Percentiles rank a stretch among this genome's conserved stretches.
Evolutionary conservation across 202 grass and related monocot species (phyloP).

Genomic region (Alloteropsis angusta): DNA sequence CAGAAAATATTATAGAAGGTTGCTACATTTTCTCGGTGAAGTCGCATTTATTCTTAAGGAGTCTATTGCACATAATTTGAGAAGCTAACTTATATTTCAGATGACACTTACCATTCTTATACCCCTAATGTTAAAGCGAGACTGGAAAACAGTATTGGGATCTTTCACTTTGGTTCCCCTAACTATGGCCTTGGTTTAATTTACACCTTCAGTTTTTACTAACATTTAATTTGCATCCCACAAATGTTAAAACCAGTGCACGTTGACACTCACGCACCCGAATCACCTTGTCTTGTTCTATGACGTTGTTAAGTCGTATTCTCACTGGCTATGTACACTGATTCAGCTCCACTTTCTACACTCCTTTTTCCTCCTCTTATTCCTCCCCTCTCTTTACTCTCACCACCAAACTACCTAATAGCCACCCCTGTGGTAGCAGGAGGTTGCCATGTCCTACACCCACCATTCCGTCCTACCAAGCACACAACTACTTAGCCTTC

Average conservation of each 20-base stretch:
- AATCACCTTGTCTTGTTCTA: background rate
- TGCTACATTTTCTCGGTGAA: background rate
- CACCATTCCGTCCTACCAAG: background rate
- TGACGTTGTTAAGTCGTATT: background rate
- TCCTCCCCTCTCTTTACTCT: background rate
- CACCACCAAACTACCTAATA: background rate
- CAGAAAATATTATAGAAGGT: background rate
- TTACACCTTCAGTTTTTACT: background rate
- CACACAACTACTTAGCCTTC: background rate
- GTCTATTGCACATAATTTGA: background rate
- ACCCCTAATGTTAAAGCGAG: background rate
- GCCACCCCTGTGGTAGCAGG: background rate
- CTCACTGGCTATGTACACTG: background rate
- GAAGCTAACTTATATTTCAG: background rate
- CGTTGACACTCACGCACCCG: background rate
- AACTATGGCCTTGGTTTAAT: background rate
- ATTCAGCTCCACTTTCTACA: background rate
- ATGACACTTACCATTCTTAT: slow-evolving; percentile 1
- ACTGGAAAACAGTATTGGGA: background rate
- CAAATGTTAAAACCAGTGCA: background rate
- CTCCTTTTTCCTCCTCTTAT: background rate
- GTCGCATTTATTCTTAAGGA: background rate
- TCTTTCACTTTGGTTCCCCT: background rate
- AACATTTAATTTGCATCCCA: background rate
- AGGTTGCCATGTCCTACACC: background rate